These are phyloP conservation scores for Aspergillus panamensis DNA, from an alignment of 495 filamentous ascomycete species.

Conservation along the genomic window DNA sequence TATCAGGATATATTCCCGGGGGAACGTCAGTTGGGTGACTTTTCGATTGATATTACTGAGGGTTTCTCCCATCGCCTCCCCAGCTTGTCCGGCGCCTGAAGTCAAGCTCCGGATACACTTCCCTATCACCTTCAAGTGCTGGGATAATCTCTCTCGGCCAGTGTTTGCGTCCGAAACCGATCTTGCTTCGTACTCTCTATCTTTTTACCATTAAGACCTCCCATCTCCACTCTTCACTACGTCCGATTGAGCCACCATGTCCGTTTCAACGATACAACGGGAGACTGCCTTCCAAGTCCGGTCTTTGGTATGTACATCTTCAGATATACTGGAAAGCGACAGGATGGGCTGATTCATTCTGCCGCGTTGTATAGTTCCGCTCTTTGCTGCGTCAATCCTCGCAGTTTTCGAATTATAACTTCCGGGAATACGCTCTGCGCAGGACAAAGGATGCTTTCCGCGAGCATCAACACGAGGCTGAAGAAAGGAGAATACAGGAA, in stretches of 20 bases:
- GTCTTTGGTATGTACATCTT: slow-evolving; percentile 56
- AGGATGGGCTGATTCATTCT: neutral
- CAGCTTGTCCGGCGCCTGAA: neutral
- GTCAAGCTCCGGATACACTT: neutral
- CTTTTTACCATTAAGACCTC: neutral
- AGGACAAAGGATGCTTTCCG: slow-evolving; percentile 85
- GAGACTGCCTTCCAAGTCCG: slow-evolving; percentile 68
- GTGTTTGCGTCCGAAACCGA: neutral
- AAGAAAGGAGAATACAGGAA: slow-evolving; percentile 79
- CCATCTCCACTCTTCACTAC: slow-evolving; percentile 37
- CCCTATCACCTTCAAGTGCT: neutral
- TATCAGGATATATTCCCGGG: neutral
- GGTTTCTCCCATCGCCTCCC: neutral
- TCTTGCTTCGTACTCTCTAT: slow-evolving; percentile 6
- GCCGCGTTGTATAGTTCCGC: slow-evolving; percentile 64
- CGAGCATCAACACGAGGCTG: slow-evolving; percentile 62
- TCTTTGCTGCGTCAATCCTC: slow-evolving; percentile 81
- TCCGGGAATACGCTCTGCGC: slow-evolving; percentile 91
- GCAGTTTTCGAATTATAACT: slow-evolving; percentile 93
- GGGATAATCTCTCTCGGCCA: neutral
- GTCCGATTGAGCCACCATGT: slow-evolving; percentile 31
- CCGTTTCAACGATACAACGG: slow-evolving; percentile 52
- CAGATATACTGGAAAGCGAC: neutral
- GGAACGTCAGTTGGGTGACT: neutral
- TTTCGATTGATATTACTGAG: no score